Conservation (phyloP, 1,139 yeast species). For the Geotrichum aggregatum region DNA sequence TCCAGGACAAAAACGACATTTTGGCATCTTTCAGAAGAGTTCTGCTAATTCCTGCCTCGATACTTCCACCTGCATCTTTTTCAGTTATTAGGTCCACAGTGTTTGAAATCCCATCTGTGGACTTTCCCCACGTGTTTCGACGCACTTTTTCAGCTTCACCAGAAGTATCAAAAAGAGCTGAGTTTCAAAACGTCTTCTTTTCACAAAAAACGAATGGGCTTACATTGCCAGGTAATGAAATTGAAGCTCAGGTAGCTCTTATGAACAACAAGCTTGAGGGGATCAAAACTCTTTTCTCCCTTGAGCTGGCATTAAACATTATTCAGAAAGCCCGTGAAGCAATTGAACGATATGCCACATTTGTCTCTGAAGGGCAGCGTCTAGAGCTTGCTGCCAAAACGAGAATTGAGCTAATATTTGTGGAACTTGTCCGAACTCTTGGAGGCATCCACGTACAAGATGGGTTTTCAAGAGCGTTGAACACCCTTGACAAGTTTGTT, state of each 20-base stretch:
- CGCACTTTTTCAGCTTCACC: background rate
- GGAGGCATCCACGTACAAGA: slow-evolving; percentile 67
- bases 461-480: slow-evolving; percentile 79
- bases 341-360: slow-evolving; percentile 37
- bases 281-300: slow-evolving; percentile 41
- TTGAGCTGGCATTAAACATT: slow-evolving; percentile 43
- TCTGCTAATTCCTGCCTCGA: slow-evolving; percentile 38
- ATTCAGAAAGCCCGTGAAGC: slow-evolving; percentile 36
- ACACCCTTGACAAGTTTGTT: slow-evolving; percentile 63
- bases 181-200: slow-evolving; percentile 8
- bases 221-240: slow-evolving; percentile 40
- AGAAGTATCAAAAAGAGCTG: background rate
- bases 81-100: background rate
- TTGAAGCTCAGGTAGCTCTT: slow-evolving; percentile 46
- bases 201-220: slow-evolving; percentile 9
- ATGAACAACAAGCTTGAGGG: slow-evolving; percentile 41
- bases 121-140: background rate
- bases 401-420: slow-evolving; percentile 56
- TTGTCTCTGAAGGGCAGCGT: slow-evolving; percentile 31
- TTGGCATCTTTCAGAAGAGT: slow-evolving; percentile 52
- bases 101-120: background rate
- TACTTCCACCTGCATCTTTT: slow-evolving; percentile 21
- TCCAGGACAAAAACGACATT: slow-evolving; percentile 46
- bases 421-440: slow-evolving; percentile 56
- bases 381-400: slow-evolving; percentile 35